Conservation (phyloP, 306 rosid species). For the Lathyrus tuberosus region DNA sequence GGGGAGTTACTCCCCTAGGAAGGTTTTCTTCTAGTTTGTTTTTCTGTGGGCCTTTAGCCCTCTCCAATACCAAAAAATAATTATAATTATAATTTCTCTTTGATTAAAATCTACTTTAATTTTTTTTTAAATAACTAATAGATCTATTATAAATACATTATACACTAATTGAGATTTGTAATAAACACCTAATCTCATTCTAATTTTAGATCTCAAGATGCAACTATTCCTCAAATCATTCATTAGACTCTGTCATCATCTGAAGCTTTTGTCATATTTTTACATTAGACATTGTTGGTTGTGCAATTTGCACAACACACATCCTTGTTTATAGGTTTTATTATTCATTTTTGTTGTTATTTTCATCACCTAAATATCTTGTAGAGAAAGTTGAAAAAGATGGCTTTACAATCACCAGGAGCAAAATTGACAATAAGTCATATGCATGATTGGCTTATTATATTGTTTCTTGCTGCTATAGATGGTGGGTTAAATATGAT, state of each 20-base stretch:
- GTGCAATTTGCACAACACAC: constrained; percentile 28
- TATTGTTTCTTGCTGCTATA: constrained; percentile 44
- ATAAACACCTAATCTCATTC: neutral
- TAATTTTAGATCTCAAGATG: constrained; percentile 38
- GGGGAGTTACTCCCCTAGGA: no score
- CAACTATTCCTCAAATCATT: constrained; percentile 27
- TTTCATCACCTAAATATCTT: neutral
- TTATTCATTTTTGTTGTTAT: neutral
- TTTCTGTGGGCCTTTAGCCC: no score
- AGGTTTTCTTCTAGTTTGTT: no score
- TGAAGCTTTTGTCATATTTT: constrained; percentile 1
- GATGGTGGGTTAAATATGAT: constrained; percentile 40
- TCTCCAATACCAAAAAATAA: no score
- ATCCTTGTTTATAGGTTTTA: neutral
- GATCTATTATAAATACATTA: neutral
- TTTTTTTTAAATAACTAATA: neutral
- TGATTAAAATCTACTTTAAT: neutral
- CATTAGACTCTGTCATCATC: neutral
- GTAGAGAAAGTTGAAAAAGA: constrained; percentile 32
- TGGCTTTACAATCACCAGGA: constrained; percentile 43
- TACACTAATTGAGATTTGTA: neutral
- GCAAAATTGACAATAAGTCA: constrained; percentile 40
- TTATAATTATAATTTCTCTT: neutral
- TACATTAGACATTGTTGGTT: constrained; percentile 8
- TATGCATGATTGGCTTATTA: constrained; percentile 53